These are phyloP conservation scores for Kodamaea hsintzibuensis DNA, from an alignment of 805 yeast species.

Conservation along the genomic window DNA sequence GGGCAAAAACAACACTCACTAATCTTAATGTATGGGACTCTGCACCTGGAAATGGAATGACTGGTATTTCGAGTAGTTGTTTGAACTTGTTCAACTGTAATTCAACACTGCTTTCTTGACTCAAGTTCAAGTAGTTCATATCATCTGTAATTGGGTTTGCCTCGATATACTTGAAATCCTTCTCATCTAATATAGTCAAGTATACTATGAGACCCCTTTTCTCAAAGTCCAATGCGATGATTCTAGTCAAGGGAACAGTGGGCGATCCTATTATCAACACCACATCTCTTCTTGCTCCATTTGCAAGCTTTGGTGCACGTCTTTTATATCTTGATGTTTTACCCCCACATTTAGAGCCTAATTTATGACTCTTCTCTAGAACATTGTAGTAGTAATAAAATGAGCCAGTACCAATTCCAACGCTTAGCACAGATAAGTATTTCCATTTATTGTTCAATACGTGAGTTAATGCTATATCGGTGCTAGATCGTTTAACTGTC, in stretches of 20 bases:
- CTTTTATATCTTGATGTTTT: slow-evolving; percentile 31
- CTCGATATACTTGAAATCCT: slow-evolving; percentile 52
- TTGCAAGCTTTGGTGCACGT: slow-evolving; percentile 60
- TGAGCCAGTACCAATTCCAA: slow-evolving; percentile 27
- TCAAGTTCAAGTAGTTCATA: slow-evolving; percentile 62
- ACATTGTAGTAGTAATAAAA: slow-evolving; percentile 10
- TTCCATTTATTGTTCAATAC: slow-evolving; percentile 6
- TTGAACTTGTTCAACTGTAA: slow-evolving; percentile 52
- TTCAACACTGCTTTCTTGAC: slow-evolving; percentile 46
- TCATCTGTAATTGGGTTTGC: slow-evolving; percentile 64
- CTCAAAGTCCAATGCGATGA: slow-evolving; percentile 72
- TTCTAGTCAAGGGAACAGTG: slow-evolving; percentile 67
- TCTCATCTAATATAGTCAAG: slow-evolving; percentile 66
- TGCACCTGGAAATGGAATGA: slow-evolving; percentile 59
- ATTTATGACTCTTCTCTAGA: not conserved
- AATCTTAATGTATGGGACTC: slow-evolving; percentile 55
- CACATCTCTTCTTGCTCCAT: slow-evolving; percentile 77
- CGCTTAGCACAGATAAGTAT: slow-evolving; percentile 18
- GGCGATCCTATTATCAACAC: slow-evolving; percentile 77
- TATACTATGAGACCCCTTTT: slow-evolving; percentile 80
- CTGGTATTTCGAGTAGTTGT: slow-evolving; percentile 51
- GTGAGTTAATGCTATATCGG: slow-evolving; percentile 1
- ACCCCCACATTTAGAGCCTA: not conserved
- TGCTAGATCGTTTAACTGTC: slow-evolving; percentile 4
- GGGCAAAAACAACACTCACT: slow-evolving; percentile 68